Evolutionary conservation across 176 grass and related monocot genomes (phyloP), one percentile per base, ranked within the genome.

Genomic region (Triticum urartu): DNA sequence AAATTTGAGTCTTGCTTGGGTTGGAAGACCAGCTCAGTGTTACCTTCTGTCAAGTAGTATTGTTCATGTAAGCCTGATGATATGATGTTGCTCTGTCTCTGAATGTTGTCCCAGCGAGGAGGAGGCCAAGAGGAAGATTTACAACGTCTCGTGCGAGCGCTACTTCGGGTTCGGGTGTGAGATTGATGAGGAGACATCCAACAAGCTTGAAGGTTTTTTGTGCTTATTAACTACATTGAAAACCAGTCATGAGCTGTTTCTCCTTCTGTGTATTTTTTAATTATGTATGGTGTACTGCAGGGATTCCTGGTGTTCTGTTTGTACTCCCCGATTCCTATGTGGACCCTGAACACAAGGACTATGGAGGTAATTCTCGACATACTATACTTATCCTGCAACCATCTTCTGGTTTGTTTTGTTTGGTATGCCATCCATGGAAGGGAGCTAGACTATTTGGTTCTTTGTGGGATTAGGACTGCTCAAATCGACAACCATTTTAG

Each of bases 281-380:
- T 39, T 39, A 39, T 8, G 0, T 39, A 39, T 39, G 38, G 38
- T 36, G 36, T 35, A 2, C 5, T 73, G 40, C 71, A 74, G 71
- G 40, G 71, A 74, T 74, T 47, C 71, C 71, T 74, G 71, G 71
- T 5, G 71, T 74, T 47, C 71, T 74, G 0, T 74, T 74, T 26
- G 71, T 74, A 22, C 40, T 74, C n/a, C 71, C 71, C 0, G 71
- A 74, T 74, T 74, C 71, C 2, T 74, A 74, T 47, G 71, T 74
- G 0, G 71, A 74, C 71, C 71, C 71, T 47, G 71, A 74, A 1
- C 40, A 74, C 22, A 74, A 74, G 40, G 71, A 74, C 71, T 74
- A 74, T 1, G 71, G 71, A 74, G 71, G 71, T 74, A 74, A 42
- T 42, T 72, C 11, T 42, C 0, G 20, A 21, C 21, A 4, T 71